A percentile compares a stretch with the other conserved stretches of the same genome.
These are phyloP conservation scores for Botrytis tulipae DNA, from an alignment of 2,329 filamentous ascomycete genomes.

Conservation along the genomic window DNA sequence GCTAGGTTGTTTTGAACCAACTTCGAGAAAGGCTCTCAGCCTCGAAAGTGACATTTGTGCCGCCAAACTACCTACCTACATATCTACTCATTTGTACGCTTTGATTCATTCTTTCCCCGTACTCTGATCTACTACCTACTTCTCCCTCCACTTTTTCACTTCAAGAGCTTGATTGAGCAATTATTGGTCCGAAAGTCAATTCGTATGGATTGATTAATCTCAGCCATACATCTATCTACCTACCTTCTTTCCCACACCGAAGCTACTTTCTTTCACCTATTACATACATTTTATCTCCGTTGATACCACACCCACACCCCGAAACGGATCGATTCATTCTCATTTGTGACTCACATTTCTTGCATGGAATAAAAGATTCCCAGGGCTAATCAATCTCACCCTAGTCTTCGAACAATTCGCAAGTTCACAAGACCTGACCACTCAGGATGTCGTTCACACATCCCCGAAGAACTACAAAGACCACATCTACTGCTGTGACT, in stretches of 20 bases:
- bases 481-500: conserved; percentile 45
- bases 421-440: conserved; percentile 28
- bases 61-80: background rate
- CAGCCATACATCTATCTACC: background rate
- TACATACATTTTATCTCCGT: background rate
- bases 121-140: background rate
- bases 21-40: conserved; percentile 5
- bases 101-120: background rate
- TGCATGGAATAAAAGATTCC: conserved; percentile 32
- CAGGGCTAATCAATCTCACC: conserved; percentile 31
- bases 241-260: background rate
- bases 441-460: conserved; percentile 39
- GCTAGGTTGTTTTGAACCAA: background rate
- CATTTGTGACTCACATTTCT: conserved; percentile 35
- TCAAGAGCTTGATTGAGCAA: background rate
- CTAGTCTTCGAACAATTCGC: conserved; percentile 29
- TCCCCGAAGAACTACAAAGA: conserved; percentile 41
- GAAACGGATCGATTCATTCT: conserved; percentile 6
- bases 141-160: background rate
- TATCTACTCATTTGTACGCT: background rate
- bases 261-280: conserved; percentile 10
- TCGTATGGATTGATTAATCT: conserved; percentile 7
- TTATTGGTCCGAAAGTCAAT: conserved; percentile 4
- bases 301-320: conserved; percentile 4
- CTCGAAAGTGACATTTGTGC: background rate